Evolutionary conservation across 306 rosid species (phyloP), one percentile per base, ranked within the genome.

Genomic region (Castanea mollissima): DNA sequence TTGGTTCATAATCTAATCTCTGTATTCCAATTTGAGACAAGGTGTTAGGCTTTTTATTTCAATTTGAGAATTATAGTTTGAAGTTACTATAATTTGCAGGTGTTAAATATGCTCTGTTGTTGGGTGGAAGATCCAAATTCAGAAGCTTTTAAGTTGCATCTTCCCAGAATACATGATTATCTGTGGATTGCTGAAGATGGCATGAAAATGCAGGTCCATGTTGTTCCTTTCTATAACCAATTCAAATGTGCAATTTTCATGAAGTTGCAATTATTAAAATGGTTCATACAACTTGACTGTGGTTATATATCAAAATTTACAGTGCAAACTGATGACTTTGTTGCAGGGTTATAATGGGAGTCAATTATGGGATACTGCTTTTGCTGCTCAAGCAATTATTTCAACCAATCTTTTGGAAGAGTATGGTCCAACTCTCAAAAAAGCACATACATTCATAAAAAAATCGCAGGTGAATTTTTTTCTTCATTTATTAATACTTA

Each of bases 321-420:
- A 15, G 64, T 12, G 73, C 72, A 71, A 12, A 51, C 44, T 46
- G 34, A 76, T 78, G 75, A 73, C 78, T 59, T 77, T 79, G 76
- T 78, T 81, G 76, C 89, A 95, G 99, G 99, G 99, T 74, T 95
- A 95, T 84, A 95, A 95, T 83, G 99, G 99, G 83, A 95, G 99
- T 88, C 97, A 91, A 85, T 80, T 90, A 44, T 93, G 99, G 99
- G 99, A 95, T 81, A 83, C 97, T 81, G 79, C 91, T 55, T 95
- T 92, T 85, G 85, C 92, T 34, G 88, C 79, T 84, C 99, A 95
- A 86, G 99, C 99, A 76, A 91, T 95, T 69, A 77, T 95, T 55
- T 91, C 99, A 78, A 83, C 96, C 71, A 78, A 86, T 84, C 94
- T 95, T 38, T 6, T 65, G 57, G 90, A 91, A 68, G 98, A 95